A percentile compares a stretch with the other conserved stretches of the same genome.
These are phyloP conservation scores for Streptanthus diversifolius DNA, from an alignment of 345 rosid genomes.

Conservation along the genomic window DNA sequence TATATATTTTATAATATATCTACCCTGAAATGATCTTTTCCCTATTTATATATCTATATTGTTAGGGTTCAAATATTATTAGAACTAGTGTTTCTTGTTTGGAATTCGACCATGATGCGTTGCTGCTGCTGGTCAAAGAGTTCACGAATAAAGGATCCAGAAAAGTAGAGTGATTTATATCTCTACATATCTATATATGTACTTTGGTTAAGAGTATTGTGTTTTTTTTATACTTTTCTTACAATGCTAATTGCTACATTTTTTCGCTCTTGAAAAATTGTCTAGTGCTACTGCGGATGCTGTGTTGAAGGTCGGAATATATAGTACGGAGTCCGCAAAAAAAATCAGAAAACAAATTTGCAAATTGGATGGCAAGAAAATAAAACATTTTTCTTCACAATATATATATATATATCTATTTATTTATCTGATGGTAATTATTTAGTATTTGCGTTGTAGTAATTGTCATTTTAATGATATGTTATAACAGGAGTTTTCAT, in stretches of 20 bases:
- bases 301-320: neutral
- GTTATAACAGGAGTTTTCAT: neutral
- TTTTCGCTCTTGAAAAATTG: neutral
- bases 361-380: slow-evolving; percentile 1
- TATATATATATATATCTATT: neutral
- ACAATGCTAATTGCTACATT: neutral
- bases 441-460: neutral
- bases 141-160: neutral
- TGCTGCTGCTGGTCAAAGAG: neutral
- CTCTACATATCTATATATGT: neutral
- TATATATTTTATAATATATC: neutral
- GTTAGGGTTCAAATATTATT: neutral
- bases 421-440: neutral
- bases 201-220: neutral
- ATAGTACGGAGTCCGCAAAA: neutral
- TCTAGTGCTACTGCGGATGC: neutral
- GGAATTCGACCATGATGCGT: neutral
- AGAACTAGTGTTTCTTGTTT: neutral
- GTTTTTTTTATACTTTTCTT: neutral
- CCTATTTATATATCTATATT: neutral
- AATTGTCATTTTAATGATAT: neutral
- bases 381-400: neutral
- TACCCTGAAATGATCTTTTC: neutral
- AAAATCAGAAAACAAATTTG: neutral
- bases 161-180: neutral